Percentiles rank a stretch among this genome's conserved stretches.
Conservation (phyloP, 163 green algal species). For the Picocystis sp. region DNA sequence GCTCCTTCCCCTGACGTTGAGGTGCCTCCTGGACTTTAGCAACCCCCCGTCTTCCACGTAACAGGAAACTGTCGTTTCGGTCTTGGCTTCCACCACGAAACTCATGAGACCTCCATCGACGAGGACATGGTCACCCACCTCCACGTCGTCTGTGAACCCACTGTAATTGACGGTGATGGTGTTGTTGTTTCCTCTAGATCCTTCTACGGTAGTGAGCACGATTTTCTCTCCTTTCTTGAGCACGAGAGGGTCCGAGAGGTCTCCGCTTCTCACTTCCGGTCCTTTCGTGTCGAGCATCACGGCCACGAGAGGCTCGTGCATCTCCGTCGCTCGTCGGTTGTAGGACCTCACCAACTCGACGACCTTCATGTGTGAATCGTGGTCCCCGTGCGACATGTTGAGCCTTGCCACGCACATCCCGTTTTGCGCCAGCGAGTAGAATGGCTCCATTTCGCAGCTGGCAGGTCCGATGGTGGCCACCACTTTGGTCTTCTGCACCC, state of each 20-base stretch:
- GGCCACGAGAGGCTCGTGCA: slow-evolving; percentile 20
- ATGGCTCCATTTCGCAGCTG: slow-evolving; percentile 31
- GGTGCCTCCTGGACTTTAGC: slow-evolving; percentile 58
- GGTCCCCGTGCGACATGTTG: slow-evolving; percentile 68
- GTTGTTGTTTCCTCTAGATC: slow-evolving; percentile 35
- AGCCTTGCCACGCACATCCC: slow-evolving; percentile 60
- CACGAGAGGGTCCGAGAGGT: slow-evolving; percentile 50
- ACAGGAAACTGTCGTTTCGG: slow-evolving; percentile 36
- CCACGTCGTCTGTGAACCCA: slow-evolving; percentile 67
- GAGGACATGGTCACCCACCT: slow-evolving; percentile 57
- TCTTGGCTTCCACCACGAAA: slow-evolving; percentile 40
- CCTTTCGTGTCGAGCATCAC: slow-evolving; percentile 77
- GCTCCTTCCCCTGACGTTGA: slow-evolving; percentile 77
- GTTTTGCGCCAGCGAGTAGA: slow-evolving; percentile 40
- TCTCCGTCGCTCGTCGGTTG: slow-evolving; percentile 23
- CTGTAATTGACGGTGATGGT: slow-evolving; percentile 74
- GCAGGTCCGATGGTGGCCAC: slow-evolving; percentile 62
- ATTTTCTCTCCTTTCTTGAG: slow-evolving; percentile 47
- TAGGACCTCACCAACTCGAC: slow-evolving; percentile 54
- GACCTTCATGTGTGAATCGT: slow-evolving; percentile 48
- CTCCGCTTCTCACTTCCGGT: slow-evolving; percentile 62
- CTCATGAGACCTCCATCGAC: slow-evolving; percentile 62
- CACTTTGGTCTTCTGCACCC: slow-evolving; percentile 40
- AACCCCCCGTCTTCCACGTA: slow-evolving; percentile 61
- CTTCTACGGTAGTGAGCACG: slow-evolving; percentile 62